These are phyloP conservation scores for Microbotryum saponariae DNA, from an alignment of 1,284 basidiomycete genomes.

Conservation along the genomic window DNA sequence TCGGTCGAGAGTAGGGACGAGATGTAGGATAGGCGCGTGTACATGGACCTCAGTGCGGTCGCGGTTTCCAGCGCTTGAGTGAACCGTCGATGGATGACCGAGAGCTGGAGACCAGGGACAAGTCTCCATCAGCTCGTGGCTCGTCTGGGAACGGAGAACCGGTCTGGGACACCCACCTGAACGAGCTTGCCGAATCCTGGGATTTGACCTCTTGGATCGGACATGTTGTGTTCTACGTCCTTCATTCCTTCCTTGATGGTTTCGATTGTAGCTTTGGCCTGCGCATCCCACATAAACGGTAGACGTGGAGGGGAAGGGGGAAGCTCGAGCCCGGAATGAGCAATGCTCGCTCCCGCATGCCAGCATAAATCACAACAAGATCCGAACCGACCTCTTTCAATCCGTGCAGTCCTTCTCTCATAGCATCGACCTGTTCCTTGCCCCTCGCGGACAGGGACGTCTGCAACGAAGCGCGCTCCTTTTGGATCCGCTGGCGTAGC, in stretches of 20 bases:
- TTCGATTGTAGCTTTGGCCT: conserved; percentile 74
- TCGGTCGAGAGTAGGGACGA: conserved; percentile 71
- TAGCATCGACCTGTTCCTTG: conserved; percentile 87
- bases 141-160: not conserved
- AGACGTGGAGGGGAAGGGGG: too few species aligned
- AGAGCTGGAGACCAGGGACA: conserved; percentile 54
- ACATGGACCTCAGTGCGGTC: conserved; percentile 82
- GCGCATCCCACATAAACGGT: too few species aligned
- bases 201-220: conserved; percentile 62
- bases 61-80: conserved; percentile 93
- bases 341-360: conserved; percentile 80
- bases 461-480: conserved; percentile 29
- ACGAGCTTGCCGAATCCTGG: conserved; percentile 81
- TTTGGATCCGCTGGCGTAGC: conserved; percentile 25
- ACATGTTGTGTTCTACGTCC: conserved; percentile 67
- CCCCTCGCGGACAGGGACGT: conserved; percentile 48
- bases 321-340: conserved; percentile 59
- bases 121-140: not conserved
- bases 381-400: conserved; percentile 49
- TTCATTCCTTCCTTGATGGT: conserved; percentile 87
- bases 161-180: conserved; percentile 52
- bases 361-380: conserved; percentile 69
- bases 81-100: conserved; percentile 90
- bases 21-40: conserved; percentile 68
- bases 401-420: conserved; percentile 78